A percentile compares a stretch with the other conserved stretches of the same genome.
Conservation (phyloP, 371 early-diverging fungal species). For the Mortierella sp. region DNA sequence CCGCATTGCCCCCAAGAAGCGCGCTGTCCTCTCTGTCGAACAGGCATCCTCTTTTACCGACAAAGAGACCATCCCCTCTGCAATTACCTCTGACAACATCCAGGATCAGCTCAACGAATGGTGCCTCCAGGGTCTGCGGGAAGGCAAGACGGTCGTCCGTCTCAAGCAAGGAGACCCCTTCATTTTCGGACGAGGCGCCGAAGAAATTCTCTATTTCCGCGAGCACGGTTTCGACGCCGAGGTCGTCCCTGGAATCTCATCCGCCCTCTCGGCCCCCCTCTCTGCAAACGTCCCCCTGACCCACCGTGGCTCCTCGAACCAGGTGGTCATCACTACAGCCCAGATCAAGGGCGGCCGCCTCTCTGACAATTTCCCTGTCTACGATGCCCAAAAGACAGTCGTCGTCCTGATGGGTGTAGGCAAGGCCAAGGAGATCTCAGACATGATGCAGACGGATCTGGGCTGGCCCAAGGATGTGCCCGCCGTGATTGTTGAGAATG, state of each 20-base stretch:
- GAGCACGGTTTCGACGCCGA: constrained; percentile 76
- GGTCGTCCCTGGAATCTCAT: constrained; percentile 86
- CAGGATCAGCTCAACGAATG: constrained; percentile 81
- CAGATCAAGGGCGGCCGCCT: constrained; percentile 78
- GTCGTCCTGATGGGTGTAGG: constrained; percentile 90
- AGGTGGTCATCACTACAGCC: constrained; percentile 87
- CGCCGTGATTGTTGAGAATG: constrained; percentile 79
- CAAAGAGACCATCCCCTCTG: constrained; percentile 16
- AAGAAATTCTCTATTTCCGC: constrained; percentile 85
- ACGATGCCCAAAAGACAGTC: constrained; percentile 74
- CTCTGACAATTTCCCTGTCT: constrained; percentile 78
- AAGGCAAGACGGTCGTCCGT: constrained; percentile 82
- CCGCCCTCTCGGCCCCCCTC: constrained; percentile 81
- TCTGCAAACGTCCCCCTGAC: constrained; percentile 84
- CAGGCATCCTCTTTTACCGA: constrained; percentile 56
- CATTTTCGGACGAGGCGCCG: constrained; percentile 94
- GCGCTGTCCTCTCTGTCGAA: constrained; percentile 23
- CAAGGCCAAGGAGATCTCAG: constrained; percentile 70
- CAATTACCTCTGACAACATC: constrained; percentile 66
- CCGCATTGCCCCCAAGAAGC: constrained; percentile 78
- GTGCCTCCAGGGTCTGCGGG: constrained; percentile 76
- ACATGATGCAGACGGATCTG: constrained; percentile 64
- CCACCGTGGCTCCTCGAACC: constrained; percentile 83
- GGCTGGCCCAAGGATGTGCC: constrained; percentile 74
- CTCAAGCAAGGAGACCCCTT: constrained; percentile 94